Evolutionary conservation across 2,329 filamentous ascomycete species (phyloP).

Genomic region (Colletotrichum echinochloae): DNA sequence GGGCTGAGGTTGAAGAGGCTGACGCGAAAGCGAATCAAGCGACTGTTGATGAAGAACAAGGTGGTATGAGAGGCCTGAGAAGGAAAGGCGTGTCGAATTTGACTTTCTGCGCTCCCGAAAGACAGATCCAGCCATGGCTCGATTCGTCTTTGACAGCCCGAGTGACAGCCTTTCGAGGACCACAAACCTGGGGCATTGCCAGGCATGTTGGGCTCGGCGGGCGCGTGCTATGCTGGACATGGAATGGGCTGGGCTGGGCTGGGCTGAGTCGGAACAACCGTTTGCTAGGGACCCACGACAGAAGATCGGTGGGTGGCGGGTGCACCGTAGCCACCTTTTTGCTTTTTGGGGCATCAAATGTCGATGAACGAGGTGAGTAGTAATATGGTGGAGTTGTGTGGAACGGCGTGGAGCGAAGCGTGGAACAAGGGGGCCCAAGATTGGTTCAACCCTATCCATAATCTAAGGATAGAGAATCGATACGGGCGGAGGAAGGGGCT

Average conservation of each 20-base stretch:
- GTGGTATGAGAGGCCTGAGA: slow-evolving; percentile 38
- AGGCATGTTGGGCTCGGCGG: slow-evolving; percentile 25
- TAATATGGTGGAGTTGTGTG: slow-evolving; percentile 7
- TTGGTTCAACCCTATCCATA: slow-evolving; percentile 35
- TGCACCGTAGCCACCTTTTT: not conserved
- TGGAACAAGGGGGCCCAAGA: slow-evolving; percentile 37
- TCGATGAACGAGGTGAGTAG: slow-evolving; percentile 3
- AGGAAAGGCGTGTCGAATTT: slow-evolving; percentile 38
- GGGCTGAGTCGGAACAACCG: slow-evolving; percentile 6
- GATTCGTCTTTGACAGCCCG: slow-evolving; percentile 40
- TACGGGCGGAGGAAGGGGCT: slow-evolving; percentile 3
- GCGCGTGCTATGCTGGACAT: slow-evolving; percentile 25
- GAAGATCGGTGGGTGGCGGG: not conserved
- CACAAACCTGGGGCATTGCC: slow-evolving; percentile 24
- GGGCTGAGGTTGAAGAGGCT: slow-evolving; percentile 36
- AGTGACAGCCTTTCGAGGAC: slow-evolving; percentile 30
- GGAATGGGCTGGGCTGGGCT: slow-evolving; percentile 25
- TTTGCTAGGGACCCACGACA: slow-evolving; percentile 17
- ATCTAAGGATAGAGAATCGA: slow-evolving; percentile 38
- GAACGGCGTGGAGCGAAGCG: slow-evolving; percentile 29
- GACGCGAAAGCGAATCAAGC: slow-evolving; percentile 12
- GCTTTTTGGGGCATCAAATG: not conserved
- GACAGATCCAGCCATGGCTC: slow-evolving; percentile 38
- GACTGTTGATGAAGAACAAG: slow-evolving; percentile 13
- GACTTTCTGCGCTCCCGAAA: slow-evolving; percentile 38